Evolutionary conservation across 768 basidiomycete genomes (phyloP), one percentile per base, ranked within the genome.

Genomic region (Collybiopsis luxurians): DNA sequence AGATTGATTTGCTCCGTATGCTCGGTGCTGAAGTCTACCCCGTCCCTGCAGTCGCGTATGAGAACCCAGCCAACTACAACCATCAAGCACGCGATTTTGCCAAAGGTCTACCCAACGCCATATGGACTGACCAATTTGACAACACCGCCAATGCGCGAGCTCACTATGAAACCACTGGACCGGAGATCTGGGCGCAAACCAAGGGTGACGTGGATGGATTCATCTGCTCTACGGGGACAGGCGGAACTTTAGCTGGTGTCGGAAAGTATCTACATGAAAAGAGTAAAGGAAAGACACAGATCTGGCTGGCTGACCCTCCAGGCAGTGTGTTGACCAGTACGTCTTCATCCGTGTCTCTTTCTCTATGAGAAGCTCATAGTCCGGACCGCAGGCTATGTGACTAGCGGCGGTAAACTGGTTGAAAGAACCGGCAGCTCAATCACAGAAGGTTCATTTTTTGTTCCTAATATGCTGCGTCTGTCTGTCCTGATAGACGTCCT

Each of bases 71-170:
- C 59, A 98, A 99, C 75, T 99, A 98, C 78, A 99, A 99, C 71
- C 97, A 98, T 75, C 94, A 95, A 73, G 97, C 97, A 26, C 86
- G 87, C 45, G 90, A 94, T 61, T 90, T 86, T 59, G 96, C 97
- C 34, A 80, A 81, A 39, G 73, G 75, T 15, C 69, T 87, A 23
- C 74, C 78, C 1, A 97, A 97, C 67, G 87, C 93, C 10, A 83
- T 98, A 56, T 98, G 97, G 96, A 98, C 93, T 7, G 83, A 99
- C 75, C 97, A 99, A 72, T 98, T 99, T 66, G 96, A 98, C 74
- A 98, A 98, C 73, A 85, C 79, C 24, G 93, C 96, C 19, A 99
- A 99, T 68, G 85, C 95, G 15, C 64, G 86, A 21, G 88, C 86
- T 19, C 97, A 99, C 69, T 97, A 95, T 69, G 67, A 76, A 38